Conservation (phyloP, 495 filamentous ascomycete species). For the Chaetomium tenue region DNA sequence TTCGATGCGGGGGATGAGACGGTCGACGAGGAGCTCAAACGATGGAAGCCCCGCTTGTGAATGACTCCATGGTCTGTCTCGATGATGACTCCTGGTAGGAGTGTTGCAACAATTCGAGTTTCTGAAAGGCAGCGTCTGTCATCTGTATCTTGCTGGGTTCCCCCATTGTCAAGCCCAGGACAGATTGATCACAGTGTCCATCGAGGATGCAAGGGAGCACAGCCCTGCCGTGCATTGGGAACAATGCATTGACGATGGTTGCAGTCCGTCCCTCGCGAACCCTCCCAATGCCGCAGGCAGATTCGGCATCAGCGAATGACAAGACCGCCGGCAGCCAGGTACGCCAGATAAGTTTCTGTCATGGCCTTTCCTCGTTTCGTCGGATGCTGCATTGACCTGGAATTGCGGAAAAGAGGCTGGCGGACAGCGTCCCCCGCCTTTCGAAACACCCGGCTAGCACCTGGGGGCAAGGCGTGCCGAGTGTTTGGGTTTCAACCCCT, state of each 20-base stretch:
- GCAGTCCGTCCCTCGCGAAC: background rate
- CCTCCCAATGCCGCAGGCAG: background rate
- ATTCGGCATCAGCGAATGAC: conserved; percentile 1
- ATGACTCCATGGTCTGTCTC: background rate
- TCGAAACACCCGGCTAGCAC: conserved; percentile 10
- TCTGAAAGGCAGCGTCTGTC: background rate
- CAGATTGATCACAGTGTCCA: too few relatives aligned
- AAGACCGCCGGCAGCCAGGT: background rate
- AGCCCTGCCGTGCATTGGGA: conserved; percentile 11
- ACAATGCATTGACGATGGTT: conserved; percentile 5
- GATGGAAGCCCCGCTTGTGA: background rate
- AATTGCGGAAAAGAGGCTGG: conserved; percentile 2
- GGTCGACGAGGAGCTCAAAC: background rate
- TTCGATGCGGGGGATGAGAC: background rate
- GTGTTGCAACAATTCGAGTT: background rate
- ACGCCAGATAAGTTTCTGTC: background rate
- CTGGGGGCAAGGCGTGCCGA: conserved; percentile 6
- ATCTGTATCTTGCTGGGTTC: background rate
- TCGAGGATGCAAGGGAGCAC: conserved; percentile 1
- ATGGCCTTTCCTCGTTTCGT: conserved; percentile 9
- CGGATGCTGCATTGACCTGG: conserved; percentile 10
- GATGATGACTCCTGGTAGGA: background rate
- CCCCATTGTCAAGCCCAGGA: background rate
- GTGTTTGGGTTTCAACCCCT: conserved; percentile 21
- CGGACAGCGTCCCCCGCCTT: background rate